phyloP scores from a whole-genome alignment of 768 basidiomycete species.

The Boletus fagicola region DNA sequence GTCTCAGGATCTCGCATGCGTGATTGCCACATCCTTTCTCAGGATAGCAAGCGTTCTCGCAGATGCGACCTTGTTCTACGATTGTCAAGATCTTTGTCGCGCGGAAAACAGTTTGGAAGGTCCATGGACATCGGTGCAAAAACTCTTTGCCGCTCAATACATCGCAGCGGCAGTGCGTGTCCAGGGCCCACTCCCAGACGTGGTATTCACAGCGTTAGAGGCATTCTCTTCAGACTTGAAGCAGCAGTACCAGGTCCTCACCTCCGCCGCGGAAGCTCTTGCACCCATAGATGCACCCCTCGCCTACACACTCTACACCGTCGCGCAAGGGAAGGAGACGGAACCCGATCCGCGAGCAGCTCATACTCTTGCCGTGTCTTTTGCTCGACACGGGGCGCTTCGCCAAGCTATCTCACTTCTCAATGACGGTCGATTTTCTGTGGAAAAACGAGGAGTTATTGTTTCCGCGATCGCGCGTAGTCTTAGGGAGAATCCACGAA shows the following conservation, averaged over 20 bases:
- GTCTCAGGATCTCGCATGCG: conserved; percentile 29
- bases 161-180: conserved; percentile 29
- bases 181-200: conserved; percentile 27
- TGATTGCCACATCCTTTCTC: conserved; percentile 44
- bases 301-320: conserved; percentile 36
- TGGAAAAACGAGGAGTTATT: conserved; percentile 36
- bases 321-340: conserved; percentile 26
- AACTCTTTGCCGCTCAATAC: conserved; percentile 23
- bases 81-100: conserved; percentile 36
- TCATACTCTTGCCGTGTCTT: conserved; percentile 33
- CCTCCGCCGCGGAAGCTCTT: conserved; percentile 18
- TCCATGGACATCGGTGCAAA: background rate
- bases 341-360: conserved; percentile 23
- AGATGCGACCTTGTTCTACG: conserved; percentile 38
- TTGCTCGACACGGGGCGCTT: conserved; percentile 28
- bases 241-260: conserved; percentile 32
- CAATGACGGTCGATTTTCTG: conserved; percentile 29
- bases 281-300: conserved; percentile 29
- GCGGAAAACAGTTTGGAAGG: conserved; percentile 23
- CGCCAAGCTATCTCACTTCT: conserved; percentile 37
- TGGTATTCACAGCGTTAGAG: conserved; percentile 33
- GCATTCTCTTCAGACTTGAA: conserved; percentile 20
- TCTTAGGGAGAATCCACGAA: conserved; percentile 36
- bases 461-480: conserved; percentile 38
- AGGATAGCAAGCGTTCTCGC: conserved; percentile 40